Percentiles rank a stretch among this genome's conserved stretches.
Evolutionary conservation across 805 yeast genomes (phyloP).

Genomic region (Suhomyces tanzawaensis): DNA sequence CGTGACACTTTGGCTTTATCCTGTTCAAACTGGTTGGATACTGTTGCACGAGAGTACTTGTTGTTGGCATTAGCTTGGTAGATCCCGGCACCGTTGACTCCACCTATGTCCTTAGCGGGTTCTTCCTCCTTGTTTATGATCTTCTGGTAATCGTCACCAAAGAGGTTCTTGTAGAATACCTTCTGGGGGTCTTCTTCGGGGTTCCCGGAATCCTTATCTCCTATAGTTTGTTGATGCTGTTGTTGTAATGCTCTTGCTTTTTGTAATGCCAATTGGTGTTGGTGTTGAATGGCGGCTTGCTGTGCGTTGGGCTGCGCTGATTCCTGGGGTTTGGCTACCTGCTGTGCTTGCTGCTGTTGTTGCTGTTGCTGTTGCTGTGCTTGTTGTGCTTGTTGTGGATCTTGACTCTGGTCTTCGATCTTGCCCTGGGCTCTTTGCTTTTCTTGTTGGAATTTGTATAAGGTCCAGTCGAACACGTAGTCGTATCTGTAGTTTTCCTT

Average conservation of each 20-base stretch:
- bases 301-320: background rate
- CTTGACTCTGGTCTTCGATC: constrained; percentile 22
- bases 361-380: constrained; percentile 5
- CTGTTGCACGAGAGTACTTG: background rate
- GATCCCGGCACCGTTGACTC: background rate
- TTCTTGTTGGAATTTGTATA: constrained; percentile 68
- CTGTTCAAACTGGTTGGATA: constrained; percentile 1
- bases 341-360: constrained; percentile 15
- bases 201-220: background rate
- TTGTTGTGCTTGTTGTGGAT: constrained; percentile 8
- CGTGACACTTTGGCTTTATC: constrained; percentile 3
- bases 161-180: background rate
- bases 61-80: constrained; percentile 3
- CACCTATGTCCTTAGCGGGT: constrained; percentile 1
- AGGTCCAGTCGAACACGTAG: constrained; percentile 96
- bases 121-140: background rate
- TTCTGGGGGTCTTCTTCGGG: background rate
- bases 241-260: constrained; percentile 7
- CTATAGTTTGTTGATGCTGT: constrained; percentile 22
- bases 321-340: background rate
- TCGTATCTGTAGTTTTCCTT: constrained; percentile 90
- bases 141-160: constrained; percentile 3
- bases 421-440: constrained; percentile 48
- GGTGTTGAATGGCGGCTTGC: constrained; percentile 5
- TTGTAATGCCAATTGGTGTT: constrained; percentile 7